phyloP scores from a whole-genome alignment of 495 filamentous ascomycete genomes.

The Alectoria sarmentosa region DNA sequence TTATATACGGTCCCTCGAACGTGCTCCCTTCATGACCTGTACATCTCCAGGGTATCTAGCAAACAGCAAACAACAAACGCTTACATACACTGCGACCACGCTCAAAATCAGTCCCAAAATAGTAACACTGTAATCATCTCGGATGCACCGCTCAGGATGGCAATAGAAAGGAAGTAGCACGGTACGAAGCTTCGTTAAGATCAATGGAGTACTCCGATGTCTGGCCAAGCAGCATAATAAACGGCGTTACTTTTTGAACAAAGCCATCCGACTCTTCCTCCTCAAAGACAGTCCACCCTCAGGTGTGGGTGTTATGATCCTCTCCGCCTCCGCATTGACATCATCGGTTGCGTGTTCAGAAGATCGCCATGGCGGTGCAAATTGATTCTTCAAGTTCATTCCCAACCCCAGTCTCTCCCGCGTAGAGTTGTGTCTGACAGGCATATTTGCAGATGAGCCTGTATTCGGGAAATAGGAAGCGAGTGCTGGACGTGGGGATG shows the following conservation, averaged over 20 bases:
- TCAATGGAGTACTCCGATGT: background rate
- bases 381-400: constrained; percentile 6
- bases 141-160: background rate
- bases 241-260: constrained; percentile 11
- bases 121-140: background rate
- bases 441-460: background rate
- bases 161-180: background rate
- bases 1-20: background rate
- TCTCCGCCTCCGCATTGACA: background rate
- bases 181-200: background rate
- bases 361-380: background rate
- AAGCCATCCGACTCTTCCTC: constrained; percentile 11
- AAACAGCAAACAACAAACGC: constrained; percentile 9
- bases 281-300: constrained; percentile 14
- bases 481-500: constrained; percentile 2
- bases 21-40: background rate
- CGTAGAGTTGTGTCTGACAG: background rate
- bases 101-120: background rate
- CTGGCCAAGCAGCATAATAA: background rate
- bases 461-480: background rate
- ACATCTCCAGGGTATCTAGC: constrained; percentile 19
- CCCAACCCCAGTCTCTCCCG: constrained; percentile 10
- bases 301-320: constrained; percentile 17
- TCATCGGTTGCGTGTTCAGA: background rate
- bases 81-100: background rate